Evolutionary conservation across 768 basidiomycete species (phyloP).

Genomic region (Tricholoma matsutake): DNA sequence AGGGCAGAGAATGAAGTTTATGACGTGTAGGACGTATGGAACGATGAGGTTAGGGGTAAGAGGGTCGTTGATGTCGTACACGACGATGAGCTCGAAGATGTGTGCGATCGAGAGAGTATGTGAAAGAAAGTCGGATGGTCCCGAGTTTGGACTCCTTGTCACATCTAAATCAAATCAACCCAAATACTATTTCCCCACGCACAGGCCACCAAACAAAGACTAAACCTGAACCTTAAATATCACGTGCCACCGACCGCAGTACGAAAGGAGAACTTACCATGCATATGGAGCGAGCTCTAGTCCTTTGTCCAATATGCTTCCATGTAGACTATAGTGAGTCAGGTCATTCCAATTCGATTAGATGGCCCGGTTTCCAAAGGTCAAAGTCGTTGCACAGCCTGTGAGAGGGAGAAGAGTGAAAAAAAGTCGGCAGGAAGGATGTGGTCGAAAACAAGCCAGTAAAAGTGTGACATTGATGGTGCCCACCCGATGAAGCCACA

Average conservation of each 20-base stretch:
- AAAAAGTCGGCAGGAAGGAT: slow-evolving; percentile 8
- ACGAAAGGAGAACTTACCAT: background rate
- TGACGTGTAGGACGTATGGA: slow-evolving; percentile 11
- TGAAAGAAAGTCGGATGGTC: slow-evolving; percentile 47
- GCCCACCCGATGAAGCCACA: slow-evolving; percentile 11
- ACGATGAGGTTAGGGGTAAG: slow-evolving; percentile 18
- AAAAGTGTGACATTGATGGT: slow-evolving; percentile 22
- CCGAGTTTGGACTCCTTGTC: slow-evolving; percentile 40
- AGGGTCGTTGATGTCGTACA: slow-evolving; percentile 21
- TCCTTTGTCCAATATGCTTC: background rate
- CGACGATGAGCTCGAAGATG: slow-evolving; percentile 33
- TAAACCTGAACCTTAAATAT: slow-evolving; percentile 24
- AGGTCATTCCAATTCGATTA: background rate
- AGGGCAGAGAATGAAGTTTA: slow-evolving; percentile 6
- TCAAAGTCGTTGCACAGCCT: background rate
- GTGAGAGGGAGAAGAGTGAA: background rate
- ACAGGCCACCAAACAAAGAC: slow-evolving; percentile 43
- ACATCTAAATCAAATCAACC: slow-evolving; percentile 45
- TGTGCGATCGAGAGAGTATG: slow-evolving; percentile 48
- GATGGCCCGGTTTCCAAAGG: background rate
- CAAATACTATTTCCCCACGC: slow-evolving; percentile 41
- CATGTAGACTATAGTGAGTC: too few species aligned
- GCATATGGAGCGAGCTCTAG: too few species aligned
- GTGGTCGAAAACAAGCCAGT: slow-evolving; percentile 20
- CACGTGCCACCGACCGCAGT: slow-evolving; percentile 29